Evolutionary conservation across 345 rosid species (phyloP).

Genomic region (Boechera stricta): DNA sequence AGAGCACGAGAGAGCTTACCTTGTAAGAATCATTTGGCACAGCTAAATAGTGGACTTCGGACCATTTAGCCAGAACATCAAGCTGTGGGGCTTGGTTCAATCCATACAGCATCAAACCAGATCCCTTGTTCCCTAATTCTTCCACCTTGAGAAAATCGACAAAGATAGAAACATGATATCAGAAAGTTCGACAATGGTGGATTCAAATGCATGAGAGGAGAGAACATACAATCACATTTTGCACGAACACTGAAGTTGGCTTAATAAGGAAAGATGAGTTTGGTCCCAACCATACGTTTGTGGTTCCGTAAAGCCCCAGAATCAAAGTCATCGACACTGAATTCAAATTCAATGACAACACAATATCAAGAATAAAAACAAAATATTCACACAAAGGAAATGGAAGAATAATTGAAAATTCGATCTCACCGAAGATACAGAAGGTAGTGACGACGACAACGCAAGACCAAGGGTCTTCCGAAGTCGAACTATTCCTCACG

Average conservation of each 20-base stretch:
- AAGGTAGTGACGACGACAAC: constrained; percentile 82
- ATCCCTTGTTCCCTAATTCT: constrained; percentile 57
- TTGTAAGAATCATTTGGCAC: constrained; percentile 72
- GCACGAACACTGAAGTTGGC: constrained; percentile 82
- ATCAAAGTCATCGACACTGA: constrained; percentile 90
- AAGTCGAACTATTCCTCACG: constrained; percentile 38
- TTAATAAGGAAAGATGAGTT: constrained; percentile 67
- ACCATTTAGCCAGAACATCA: constrained; percentile 66
- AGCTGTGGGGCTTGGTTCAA: constrained; percentile 74
- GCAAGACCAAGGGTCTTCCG: constrained; percentile 90
- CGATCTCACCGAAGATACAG: constrained; percentile 79
- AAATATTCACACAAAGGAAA: neutral
- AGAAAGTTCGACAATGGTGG: constrained; percentile 4
- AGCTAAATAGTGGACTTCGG: constrained; percentile 51
- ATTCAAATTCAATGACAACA: neutral
- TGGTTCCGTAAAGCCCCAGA: constrained; percentile 82
- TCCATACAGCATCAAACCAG: constrained; percentile 64
- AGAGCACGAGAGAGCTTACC: constrained; percentile 54
- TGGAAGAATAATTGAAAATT: neutral
- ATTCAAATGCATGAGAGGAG: constrained; percentile 1
- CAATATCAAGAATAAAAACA: neutral
- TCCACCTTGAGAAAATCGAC: constrained; percentile 59
- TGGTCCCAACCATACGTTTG: constrained; percentile 69
- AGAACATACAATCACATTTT: constrained; percentile 67
- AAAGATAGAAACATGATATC: neutral